Base-by-base conservation (phyloP, 768 basidiomycete species). In the Imleria badia region DNA sequence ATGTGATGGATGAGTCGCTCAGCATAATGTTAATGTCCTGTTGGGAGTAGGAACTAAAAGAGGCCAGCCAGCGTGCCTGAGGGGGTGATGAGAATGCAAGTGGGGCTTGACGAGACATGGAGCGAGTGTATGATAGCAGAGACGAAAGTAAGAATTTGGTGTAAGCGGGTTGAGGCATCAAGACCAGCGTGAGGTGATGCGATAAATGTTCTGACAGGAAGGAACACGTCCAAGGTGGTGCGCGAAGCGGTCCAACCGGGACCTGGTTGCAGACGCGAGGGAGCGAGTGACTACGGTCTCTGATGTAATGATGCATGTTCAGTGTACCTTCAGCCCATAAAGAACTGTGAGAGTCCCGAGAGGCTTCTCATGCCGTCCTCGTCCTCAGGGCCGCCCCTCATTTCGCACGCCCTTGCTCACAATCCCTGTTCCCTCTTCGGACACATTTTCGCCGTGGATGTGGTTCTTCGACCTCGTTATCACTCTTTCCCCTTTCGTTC, bases 391-490 rank as follows among this genome's bases (percentile, higher is more conserved):
- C 76, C 81, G 6, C 78, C 81, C 74, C 36, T 78, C 76, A 45
- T 83, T 72, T 68, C n/a, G 56, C 22, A 49, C 71, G 72, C 12
- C 73, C 75, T 47, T 72, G 71, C 40, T 72, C 73, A 57, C 73
- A 69, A 62, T 66, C 69, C 45, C 64, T 73, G 60, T 65, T 72
- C 50, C 64, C 62, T 51, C 70, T 74, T 70, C 81, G 72, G 45
- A 78, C 72, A 15, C 86, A 75, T 69, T 86, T 86, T 73, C 81
- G 78, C 72, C 77, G 79, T 33, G 86, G 85, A 57, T 81, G 79
- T 13, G 63, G 71, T 36, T 79, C 80, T 17, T 72, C 71, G 17
- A 65, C 39, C 33, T 71, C 69, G 34, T 64, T 66, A 52, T 80
- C 79, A 51, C 80, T 78, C 30, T 72, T 76, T 36, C 72, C 78